Conservation (phyloP, 306 rosid species). For the Dicorynia guianensis region DNA sequence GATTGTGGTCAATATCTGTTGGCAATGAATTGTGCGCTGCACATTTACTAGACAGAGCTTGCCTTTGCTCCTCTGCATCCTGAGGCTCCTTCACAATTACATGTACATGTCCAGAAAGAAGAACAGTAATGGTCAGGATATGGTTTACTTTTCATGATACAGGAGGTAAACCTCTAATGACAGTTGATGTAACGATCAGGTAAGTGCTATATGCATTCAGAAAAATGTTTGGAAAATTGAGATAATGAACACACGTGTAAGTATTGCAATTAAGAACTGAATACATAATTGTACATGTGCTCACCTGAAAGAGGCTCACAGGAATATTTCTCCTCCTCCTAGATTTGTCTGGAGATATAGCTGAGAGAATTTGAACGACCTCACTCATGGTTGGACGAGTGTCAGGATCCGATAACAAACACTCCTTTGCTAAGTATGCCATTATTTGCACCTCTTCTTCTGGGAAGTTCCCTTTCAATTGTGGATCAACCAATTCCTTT, state of each 20-base stretch:
- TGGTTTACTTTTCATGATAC: slow-evolving; percentile 30
- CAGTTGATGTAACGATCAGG: slow-evolving; percentile 11
- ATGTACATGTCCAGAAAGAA: slow-evolving; percentile 42
- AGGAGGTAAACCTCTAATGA: slow-evolving; percentile 38
- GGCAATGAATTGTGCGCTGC: slow-evolving; percentile 47
- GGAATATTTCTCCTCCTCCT: slow-evolving; percentile 70
- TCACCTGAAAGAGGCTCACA: slow-evolving; percentile 71
- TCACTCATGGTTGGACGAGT: slow-evolving; percentile 94
- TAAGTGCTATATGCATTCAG: neutral
- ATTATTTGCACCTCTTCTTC: slow-evolving; percentile 87
- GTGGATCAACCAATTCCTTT: slow-evolving; percentile 72
- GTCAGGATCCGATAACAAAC: slow-evolving; percentile 90
- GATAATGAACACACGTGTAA: slow-evolving; percentile 22
- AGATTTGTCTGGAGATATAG: slow-evolving; percentile 75
- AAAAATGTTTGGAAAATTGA: slow-evolving; percentile 8
- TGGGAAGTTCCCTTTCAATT: slow-evolving; percentile 74
- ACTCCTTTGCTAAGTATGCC: slow-evolving; percentile 96
- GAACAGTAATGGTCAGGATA: slow-evolving; percentile 27
- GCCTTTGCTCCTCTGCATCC: slow-evolving; percentile 59
- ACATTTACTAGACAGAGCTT: slow-evolving; percentile 49
- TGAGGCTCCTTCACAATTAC: slow-evolving; percentile 43
- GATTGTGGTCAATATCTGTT: slow-evolving; percentile 49
- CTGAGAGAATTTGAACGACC: slow-evolving; percentile 90
- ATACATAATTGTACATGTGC: slow-evolving; percentile 11
- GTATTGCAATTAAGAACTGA: neutral